Conservation (phyloP, 2,329 filamentous ascomycete species). For the Bipolaris zeicola region DNA sequence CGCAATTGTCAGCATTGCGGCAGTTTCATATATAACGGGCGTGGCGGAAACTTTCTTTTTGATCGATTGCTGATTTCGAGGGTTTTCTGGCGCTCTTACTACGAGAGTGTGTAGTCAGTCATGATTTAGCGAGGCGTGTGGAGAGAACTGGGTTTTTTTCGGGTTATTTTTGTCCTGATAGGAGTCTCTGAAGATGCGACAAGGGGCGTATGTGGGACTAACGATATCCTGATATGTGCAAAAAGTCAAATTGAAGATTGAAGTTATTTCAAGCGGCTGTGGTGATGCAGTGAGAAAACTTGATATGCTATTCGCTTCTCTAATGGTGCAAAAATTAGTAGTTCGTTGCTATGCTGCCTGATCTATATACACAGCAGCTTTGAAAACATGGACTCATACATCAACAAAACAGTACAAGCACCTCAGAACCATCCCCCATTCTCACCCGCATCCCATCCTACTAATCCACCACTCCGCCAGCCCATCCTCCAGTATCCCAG, state of each 20-base stretch:
- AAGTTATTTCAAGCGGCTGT: background rate
- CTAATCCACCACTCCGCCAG: no score
- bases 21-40: background rate
- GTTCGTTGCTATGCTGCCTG: no score
- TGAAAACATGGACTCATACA: no score
- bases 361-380: no score
- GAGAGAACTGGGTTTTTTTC: background rate
- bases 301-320: no score
- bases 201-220: background rate
- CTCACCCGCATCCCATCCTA: no score
- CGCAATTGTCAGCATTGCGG: background rate
- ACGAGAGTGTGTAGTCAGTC: background rate
- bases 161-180: background rate
- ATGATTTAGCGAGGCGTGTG: constrained; percentile 1
- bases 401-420: no score
- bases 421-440: no score
- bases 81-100: background rate
- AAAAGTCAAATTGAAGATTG: background rate
- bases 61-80: background rate
- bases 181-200: background rate
- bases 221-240: background rate
- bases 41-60: background rate
- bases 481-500: no score
- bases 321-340: no score
- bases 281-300: no score